Conservation (phyloP, 1,284 basidiomycete genomes). For the Cryptococcus sp. region DNA sequence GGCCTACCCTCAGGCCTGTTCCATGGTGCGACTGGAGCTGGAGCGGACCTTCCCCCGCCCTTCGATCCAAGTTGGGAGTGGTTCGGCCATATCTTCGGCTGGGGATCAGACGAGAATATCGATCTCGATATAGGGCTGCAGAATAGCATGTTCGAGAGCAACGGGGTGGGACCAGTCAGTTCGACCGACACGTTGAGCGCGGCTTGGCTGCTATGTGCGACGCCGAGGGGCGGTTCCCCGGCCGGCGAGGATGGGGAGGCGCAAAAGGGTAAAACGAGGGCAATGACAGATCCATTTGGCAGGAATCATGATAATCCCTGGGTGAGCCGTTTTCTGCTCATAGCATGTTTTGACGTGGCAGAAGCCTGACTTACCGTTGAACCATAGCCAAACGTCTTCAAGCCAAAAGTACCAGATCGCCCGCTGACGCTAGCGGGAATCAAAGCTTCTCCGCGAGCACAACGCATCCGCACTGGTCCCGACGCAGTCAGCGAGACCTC, state of each 20-base stretch:
- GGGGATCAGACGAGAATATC: constrained; percentile 35
- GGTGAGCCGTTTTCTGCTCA: constrained; percentile 20
- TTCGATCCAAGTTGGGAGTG: constrained; percentile 29
- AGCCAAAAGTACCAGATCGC: constrained; percentile 36
- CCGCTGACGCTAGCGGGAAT: constrained; percentile 37
- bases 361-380: constrained; percentile 4
- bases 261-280: constrained; percentile 7
- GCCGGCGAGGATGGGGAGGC: constrained; percentile 14
- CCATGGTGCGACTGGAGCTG: neutral
- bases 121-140: constrained; percentile 33
- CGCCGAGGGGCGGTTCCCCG: constrained; percentile 28
- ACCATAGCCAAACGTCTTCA: constrained; percentile 33
- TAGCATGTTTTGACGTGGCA: too few relatives aligned
- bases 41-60: constrained; percentile 16
- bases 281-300: constrained; percentile 23
- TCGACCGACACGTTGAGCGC: constrained; percentile 38
- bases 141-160: constrained; percentile 30
- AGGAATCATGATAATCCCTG: constrained; percentile 34
- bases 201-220: constrained; percentile 32
- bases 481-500: constrained; percentile 26
- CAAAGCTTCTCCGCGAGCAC: constrained; percentile 26
- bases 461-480: constrained; percentile 10
- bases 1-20: neutral
- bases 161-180: constrained; percentile 27
- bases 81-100: constrained; percentile 40